Conservation (phyloP, 108 stramenopile species). For the Nitzschia sp. region DNA sequence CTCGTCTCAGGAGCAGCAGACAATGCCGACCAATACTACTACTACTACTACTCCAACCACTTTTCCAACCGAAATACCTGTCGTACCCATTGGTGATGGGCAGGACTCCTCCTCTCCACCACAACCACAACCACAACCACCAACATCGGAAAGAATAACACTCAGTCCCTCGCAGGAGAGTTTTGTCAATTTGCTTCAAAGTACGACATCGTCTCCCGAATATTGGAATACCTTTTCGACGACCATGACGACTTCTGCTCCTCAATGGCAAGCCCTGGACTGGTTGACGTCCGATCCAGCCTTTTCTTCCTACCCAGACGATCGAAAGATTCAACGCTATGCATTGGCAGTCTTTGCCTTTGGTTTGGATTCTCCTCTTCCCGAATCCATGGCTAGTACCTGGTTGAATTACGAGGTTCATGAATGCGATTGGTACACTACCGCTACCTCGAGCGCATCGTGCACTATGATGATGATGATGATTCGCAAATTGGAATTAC, state of each 20-base stretch:
- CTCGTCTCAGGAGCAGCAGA: no score
- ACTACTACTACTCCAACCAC: no score
- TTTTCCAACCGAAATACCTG: no score
- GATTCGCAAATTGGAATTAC: conserved; percentile 10
- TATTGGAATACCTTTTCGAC: background rate
- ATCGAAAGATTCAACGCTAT: conserved; percentile 28
- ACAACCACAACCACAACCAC: no score
- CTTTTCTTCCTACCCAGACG: conserved; percentile 19
- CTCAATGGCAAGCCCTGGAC: conserved; percentile 11
- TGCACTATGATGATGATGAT: background rate
- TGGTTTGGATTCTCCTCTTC: conserved; percentile 9
- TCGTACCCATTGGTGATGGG: no score
- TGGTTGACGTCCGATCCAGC: conserved; percentile 27
- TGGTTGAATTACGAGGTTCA: background rate
- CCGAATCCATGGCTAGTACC: background rate
- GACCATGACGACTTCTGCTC: background rate
- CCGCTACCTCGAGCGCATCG: conserved; percentile 15
- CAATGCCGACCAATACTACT: no score
- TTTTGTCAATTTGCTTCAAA: background rate
- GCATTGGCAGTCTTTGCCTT: conserved; percentile 19
- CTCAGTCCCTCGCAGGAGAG: no score
- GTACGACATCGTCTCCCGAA: background rate
- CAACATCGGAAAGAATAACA: no score
- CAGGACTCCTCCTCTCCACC: no score
- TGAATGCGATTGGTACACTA: conserved; percentile 16